Percentiles rank a stretch among this genome's conserved stretches.
Evolutionary conservation across 2,329 filamentous ascomycete species (phyloP).

Genomic region (Epicoccum nigrum): DNA sequence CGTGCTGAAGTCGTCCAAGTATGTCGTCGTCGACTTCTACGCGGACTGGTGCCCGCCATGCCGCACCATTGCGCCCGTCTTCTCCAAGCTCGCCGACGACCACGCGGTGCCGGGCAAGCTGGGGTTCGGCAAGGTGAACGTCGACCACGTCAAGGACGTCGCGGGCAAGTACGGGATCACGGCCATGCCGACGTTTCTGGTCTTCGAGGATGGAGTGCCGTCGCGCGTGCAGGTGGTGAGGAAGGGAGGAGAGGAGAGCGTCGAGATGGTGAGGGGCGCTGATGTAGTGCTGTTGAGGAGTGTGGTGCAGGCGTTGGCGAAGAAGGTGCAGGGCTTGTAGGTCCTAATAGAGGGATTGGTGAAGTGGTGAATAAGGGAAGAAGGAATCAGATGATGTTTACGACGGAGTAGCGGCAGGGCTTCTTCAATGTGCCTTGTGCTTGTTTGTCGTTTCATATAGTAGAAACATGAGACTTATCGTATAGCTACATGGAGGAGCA

Average conservation of each 20-base stretch:
- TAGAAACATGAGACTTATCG: no score
- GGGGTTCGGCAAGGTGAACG: slow-evolving; percentile 61
- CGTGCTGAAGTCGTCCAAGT: not conserved
- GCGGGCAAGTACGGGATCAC: slow-evolving; percentile 55
- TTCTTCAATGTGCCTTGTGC: no score
- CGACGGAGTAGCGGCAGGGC: no score
- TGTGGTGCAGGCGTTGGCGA: slow-evolving; percentile 15
- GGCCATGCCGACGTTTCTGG: slow-evolving; percentile 44
- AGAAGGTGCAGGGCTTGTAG: slow-evolving; percentile 4
- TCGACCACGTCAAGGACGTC: slow-evolving; percentile 56
- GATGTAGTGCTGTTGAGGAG: slow-evolving; percentile 16
- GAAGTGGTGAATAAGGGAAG: no score
- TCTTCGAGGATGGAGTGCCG: slow-evolving; percentile 23
- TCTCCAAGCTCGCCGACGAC: slow-evolving; percentile 56
- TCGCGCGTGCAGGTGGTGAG: slow-evolving; percentile 22
- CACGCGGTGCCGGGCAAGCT: slow-evolving; percentile 52
- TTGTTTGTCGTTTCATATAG: no score
- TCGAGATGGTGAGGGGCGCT: slow-evolving; percentile 9
- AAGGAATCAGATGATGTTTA: no score
- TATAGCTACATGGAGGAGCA: no score
- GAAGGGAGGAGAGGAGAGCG: not conserved
- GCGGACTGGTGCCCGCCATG: slow-evolving; percentile 61
- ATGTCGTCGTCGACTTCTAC: slow-evolving; percentile 16
- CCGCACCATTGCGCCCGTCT: slow-evolving; percentile 57
- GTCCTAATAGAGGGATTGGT: no score